phyloP scores from a whole-genome alignment of 345 rosid genomes.

The Salix brachista region DNA sequence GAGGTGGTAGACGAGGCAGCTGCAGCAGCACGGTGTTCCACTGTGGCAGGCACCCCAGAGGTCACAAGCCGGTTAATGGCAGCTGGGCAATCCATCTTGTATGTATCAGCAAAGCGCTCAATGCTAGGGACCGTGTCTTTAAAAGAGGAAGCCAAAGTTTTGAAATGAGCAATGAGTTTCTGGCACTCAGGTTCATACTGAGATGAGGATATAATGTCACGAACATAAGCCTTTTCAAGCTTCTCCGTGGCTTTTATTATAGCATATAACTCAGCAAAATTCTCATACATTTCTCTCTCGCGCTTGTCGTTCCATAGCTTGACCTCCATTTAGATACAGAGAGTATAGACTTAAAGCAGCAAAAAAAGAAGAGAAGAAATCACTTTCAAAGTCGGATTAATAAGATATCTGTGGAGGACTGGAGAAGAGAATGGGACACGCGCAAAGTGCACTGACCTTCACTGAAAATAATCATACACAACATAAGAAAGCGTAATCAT shows the following conservation, averaged over 20 bases:
- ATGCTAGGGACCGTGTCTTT: conserved; percentile 77
- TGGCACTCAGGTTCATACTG: conserved; percentile 86
- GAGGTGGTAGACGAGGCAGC: conserved; percentile 59
- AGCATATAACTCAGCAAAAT: conserved; percentile 94
- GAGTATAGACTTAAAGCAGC: neutral
- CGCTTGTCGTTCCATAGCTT: conserved; percentile 97
- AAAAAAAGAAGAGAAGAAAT: conserved; percentile 46
- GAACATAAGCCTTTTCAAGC: conserved; percentile 87
- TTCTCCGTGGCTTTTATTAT: conserved; percentile 94
- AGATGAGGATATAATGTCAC: conserved; percentile 66
- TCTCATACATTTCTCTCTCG: conserved; percentile 94
- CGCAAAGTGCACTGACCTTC: conserved; percentile 57
- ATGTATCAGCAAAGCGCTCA: conserved; percentile 82
- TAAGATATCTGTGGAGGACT: conserved; percentile 23
- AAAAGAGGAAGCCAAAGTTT: conserved; percentile 69
- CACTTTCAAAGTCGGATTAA: conserved; percentile 66
- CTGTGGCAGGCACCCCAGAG: conserved; percentile 90
- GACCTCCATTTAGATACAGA: conserved; percentile 61
- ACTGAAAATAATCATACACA: conserved; percentile 20
- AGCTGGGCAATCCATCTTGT: conserved; percentile 94
- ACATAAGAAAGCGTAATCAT: neutral
- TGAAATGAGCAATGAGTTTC: conserved; percentile 87
- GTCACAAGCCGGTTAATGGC: conserved; percentile 83
- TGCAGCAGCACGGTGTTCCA: conserved; percentile 78
- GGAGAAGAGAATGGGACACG: conserved; percentile 99